Conservation (phyloP, 108 stramenopile genomes). For the Stephanodiscus triporus region DNA sequence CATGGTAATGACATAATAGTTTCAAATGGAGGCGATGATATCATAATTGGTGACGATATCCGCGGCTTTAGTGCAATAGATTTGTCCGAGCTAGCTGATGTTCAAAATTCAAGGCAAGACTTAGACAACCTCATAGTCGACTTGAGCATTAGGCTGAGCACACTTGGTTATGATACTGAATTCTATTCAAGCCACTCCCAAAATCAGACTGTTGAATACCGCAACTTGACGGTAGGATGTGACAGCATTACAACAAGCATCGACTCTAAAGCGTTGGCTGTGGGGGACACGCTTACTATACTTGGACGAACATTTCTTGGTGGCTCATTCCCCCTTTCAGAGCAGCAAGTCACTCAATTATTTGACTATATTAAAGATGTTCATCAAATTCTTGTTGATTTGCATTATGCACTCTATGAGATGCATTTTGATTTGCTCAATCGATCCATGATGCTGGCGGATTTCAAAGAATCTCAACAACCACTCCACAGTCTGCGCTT, state of each 20-base stretch:
- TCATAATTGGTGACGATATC: conserved; percentile 28
- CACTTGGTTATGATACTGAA: conserved; percentile 22
- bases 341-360: not conserved
- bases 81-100: conserved; percentile 17
- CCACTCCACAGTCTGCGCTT: conserved; percentile 14
- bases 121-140: conserved; percentile 25
- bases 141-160: conserved; percentile 14
- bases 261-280: conserved; percentile 11
- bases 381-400: conserved; percentile 12
- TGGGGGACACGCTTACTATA: conserved; percentile 23
- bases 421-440: conserved; percentile 21
- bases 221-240: conserved; percentile 19
- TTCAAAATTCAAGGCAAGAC: conserved; percentile 10
- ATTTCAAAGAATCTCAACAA: conserved; percentile 10
- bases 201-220: conserved; percentile 1
- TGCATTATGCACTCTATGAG: conserved; percentile 30
- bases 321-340: conserved; percentile 4
- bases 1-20: conserved; percentile 17
- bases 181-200: conserved; percentile 7
- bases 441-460: not conserved
- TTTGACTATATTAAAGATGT: conserved; percentile 17
- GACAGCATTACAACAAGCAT: conserved; percentile 20
- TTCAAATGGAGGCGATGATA: conserved; percentile 2
- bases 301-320: conserved; percentile 19
- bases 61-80: conserved; percentile 20